A percentile compares a stretch with the other conserved stretches of the same genome.
phyloP scores from a whole-genome alignment of 345 rosid species.

The Turnera subulata region DNA sequence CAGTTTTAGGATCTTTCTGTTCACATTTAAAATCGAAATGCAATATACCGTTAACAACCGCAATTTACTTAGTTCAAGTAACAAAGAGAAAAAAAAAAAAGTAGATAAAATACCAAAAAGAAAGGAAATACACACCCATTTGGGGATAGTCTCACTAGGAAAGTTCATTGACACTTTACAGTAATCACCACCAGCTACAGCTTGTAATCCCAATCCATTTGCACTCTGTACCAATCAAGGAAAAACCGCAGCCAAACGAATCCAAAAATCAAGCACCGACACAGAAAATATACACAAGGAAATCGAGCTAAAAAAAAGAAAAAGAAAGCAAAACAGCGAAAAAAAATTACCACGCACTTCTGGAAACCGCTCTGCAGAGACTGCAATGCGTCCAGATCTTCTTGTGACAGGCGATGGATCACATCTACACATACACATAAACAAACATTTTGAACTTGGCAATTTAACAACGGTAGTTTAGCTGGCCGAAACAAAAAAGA shows the following conservation, averaged over 20 bases:
- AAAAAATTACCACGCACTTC: slow-evolving; percentile 74
- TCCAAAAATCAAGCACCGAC: background rate
- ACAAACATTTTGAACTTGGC: background rate
- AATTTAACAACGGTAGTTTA: too few relatives aligned
- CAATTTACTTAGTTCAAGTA: background rate
- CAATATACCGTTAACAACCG: background rate
- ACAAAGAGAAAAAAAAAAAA: slow-evolving; percentile 1
- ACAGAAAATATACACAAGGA: too few relatives aligned
- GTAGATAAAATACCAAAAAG: background rate
- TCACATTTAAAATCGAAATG: slow-evolving; percentile 7
- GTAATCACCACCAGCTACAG: slow-evolving; percentile 50
- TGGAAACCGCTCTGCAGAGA: slow-evolving; percentile 58
- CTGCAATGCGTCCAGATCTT: slow-evolving; percentile 66
- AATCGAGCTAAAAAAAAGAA: background rate
- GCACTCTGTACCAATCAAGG: slow-evolving; percentile 54
- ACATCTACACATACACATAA: slow-evolving; percentile 43
- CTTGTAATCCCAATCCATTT: slow-evolving; percentile 85
- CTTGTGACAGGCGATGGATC: slow-evolving; percentile 43
- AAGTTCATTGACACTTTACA: slow-evolving; percentile 63
- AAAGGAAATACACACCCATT: slow-evolving; percentile 94
- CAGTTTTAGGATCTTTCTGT: slow-evolving; percentile 89
- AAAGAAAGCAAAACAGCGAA: background rate
- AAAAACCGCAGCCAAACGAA: slow-evolving; percentile 5
- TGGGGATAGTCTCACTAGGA: slow-evolving; percentile 69
- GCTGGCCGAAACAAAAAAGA: background rate